These are phyloP conservation scores for Scheffersomyces lignicola DNA, from an alignment of 1,139 yeast species.

Conservation along the genomic window DNA sequence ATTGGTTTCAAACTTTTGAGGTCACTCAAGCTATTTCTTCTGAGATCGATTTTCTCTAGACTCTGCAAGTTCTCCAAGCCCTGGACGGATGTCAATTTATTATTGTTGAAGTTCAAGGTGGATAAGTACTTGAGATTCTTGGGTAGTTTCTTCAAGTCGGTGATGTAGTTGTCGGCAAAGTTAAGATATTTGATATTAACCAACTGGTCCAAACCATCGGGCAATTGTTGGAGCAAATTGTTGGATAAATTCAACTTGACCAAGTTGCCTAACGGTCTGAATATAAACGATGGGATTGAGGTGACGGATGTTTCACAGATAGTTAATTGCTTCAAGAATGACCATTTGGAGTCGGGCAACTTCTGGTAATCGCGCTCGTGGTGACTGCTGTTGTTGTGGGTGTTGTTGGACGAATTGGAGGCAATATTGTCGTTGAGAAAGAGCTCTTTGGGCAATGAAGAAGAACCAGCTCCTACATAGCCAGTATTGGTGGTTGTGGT, in stretches of 20 bases:
- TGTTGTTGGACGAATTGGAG: background rate
- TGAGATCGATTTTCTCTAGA: slow-evolving; percentile 56
- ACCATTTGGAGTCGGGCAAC: slow-evolving; percentile 52
- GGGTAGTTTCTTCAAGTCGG: slow-evolving; percentile 41
- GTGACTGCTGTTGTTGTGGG: background rate
- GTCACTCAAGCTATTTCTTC: slow-evolving; percentile 49
- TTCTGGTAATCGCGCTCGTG: slow-evolving; percentile 17
- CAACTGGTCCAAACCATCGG: slow-evolving; percentile 53
- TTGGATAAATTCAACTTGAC: slow-evolving; percentile 60
- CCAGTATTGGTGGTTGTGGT: slow-evolving; percentile 14
- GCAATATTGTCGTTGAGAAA: slow-evolving; percentile 12
- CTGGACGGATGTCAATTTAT: slow-evolving; percentile 42
- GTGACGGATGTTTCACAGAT: slow-evolving; percentile 56
- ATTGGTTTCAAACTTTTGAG: slow-evolving; percentile 35
- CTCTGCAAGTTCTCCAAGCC: slow-evolving; percentile 49
- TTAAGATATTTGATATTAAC: slow-evolving; percentile 53
- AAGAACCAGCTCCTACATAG: slow-evolving; percentile 24
- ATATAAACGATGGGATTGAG: slow-evolving; percentile 43
- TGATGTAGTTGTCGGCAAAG: slow-evolving; percentile 54
- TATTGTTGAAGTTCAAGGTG: slow-evolving; percentile 56
- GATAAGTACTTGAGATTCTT: slow-evolving; percentile 41
- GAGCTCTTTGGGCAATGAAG: slow-evolving; percentile 20
- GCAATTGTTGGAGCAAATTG: slow-evolving; percentile 50
- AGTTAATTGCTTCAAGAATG: slow-evolving; percentile 54
- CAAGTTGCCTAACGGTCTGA: slow-evolving; percentile 49